Conservation (phyloP, 306 rosid genomes). For the Prunus padus region DNA sequence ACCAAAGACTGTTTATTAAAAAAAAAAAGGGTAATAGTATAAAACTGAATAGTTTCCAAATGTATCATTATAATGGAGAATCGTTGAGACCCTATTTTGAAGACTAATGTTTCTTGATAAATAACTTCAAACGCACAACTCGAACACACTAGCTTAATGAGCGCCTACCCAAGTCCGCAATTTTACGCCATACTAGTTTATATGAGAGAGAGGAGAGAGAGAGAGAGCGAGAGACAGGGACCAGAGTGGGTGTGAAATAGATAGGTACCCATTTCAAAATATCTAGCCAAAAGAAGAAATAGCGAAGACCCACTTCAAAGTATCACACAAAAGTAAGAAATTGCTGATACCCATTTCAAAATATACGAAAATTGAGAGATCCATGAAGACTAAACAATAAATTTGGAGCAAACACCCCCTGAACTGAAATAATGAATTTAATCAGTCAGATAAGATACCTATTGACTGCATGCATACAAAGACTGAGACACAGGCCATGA, state of each 20-base stretch:
- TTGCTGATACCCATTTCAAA: slow-evolving; percentile 14
- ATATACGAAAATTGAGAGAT: background rate
- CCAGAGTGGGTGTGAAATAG: slow-evolving; percentile 20
- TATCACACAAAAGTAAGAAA: background rate
- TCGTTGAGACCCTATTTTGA: slow-evolving; percentile 4
- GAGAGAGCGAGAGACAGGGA: background rate
- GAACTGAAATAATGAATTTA: slow-evolving; percentile 12
- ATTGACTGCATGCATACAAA: background rate
- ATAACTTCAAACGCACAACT: slow-evolving; percentile 42
- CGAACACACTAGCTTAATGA: slow-evolving; percentile 35
- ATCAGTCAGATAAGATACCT: too few relatives aligned
- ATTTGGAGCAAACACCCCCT: background rate
- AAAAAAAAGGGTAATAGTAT: slow-evolving; percentile 1
- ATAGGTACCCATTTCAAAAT: slow-evolving; percentile 15
- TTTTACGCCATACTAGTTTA: slow-evolving; percentile 40
- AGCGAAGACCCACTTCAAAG: slow-evolving; percentile 30
- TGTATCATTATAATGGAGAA: background rate
- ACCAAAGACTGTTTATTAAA: slow-evolving; percentile 29
- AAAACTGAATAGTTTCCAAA: slow-evolving; percentile 3
- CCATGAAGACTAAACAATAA: slow-evolving; percentile 3
- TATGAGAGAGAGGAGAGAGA: slow-evolving; percentile 1
- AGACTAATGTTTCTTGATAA: slow-evolving; percentile 19
- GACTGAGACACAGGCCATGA: background rate
- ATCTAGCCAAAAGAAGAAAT: slow-evolving; percentile 15
- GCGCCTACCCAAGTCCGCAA: slow-evolving; percentile 43